A percentile compares a stretch with the other conserved stretches of the same genome.
Conservation (phyloP, 805 yeast species). For the Komagataella kurtzmanii region DNA sequence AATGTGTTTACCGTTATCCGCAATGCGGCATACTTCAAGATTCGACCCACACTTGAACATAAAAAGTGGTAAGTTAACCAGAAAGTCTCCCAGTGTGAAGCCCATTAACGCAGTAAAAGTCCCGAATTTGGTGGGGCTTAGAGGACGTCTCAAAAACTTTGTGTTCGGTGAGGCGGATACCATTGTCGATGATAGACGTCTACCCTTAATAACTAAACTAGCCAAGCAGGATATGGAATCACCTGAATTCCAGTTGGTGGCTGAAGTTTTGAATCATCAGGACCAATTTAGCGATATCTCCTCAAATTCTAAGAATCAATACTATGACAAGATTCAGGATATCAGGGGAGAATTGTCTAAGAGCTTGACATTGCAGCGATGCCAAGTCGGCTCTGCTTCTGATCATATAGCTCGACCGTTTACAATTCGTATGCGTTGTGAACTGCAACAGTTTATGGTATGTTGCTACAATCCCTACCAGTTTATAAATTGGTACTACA, state of each 20-base stretch:
- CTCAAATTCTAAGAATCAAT: background rate
- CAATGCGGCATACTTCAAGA: conserved; percentile 6
- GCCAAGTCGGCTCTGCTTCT: conserved; percentile 18
- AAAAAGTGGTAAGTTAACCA: conserved; percentile 4
- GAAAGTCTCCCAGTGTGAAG: background rate
- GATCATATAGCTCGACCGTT: conserved; percentile 16
- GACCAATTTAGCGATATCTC: background rate
- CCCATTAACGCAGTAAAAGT: background rate
- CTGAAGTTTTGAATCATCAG: background rate
- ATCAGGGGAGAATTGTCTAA: conserved; percentile 4
- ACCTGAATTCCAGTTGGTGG: background rate
- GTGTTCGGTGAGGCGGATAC: background rate
- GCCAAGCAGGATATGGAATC: background rate
- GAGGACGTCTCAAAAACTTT: background rate
- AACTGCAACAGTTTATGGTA: conserved; percentile 13
- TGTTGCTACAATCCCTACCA: conserved; percentile 14
- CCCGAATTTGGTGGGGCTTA: background rate
- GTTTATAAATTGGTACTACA: conserved; percentile 16
- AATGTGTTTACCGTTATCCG: background rate
- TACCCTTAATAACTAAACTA: background rate
- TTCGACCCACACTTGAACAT: conserved; percentile 15
- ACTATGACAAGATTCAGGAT: background rate
- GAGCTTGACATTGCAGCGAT: conserved; percentile 16
- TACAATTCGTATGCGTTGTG: conserved; percentile 15
- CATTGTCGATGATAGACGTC: background rate